A percentile compares a stretch with the other conserved stretches of the same genome.
Conservation (phyloP, 495 filamentous ascomycete genomes). For the Aspergillus bridgeri region DNA sequence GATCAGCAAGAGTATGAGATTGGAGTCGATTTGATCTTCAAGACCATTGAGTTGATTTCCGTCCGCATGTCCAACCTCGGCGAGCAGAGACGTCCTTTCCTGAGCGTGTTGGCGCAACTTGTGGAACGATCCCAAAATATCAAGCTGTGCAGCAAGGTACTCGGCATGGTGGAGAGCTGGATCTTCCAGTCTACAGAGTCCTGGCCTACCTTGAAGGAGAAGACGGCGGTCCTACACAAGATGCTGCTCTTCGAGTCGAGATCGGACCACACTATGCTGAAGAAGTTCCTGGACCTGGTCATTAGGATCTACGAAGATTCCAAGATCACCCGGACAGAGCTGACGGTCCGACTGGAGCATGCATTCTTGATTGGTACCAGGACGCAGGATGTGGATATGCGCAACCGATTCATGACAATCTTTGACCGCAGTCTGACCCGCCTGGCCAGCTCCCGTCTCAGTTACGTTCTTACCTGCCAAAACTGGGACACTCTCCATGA, state of each 20-base stretch:
- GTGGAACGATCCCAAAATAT: conserved; percentile 90
- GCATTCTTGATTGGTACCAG: conserved; percentile 95
- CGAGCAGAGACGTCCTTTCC: conserved; percentile 85
- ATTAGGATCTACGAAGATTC: conserved; percentile 97
- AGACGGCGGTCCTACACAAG: conserved; percentile 93
- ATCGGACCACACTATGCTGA: conserved; percentile 74
- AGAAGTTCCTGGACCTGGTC: conserved; percentile 90
- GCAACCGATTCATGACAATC: conserved; percentile 90
- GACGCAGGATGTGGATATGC: conserved; percentile 94
- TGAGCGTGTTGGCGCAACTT: conserved; percentile 88
- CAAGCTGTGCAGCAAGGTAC: conserved; percentile 80
- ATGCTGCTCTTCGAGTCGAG: conserved; percentile 94
- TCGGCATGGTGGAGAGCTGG: conserved; percentile 93
- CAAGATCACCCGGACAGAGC: conserved; percentile 88
- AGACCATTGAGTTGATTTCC: conserved; percentile 87
- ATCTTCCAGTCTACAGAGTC: conserved; percentile 89
- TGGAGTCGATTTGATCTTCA: conserved; percentile 82
- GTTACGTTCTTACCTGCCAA: conserved; percentile 86
- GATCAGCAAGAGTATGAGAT: conserved; percentile 77
- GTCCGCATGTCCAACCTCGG: conserved; percentile 91
- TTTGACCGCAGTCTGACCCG: conserved; percentile 89
- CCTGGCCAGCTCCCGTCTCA: conserved; percentile 77
- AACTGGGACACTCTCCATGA: conserved; percentile 96
- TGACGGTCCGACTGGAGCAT: conserved; percentile 94
- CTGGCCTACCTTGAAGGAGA: conserved; percentile 96